Evolutionary conservation across 352 stramenopile genomes (phyloP), one percentile per base, ranked within the genome.

Genomic region (Phytophthora pisi): DNA sequence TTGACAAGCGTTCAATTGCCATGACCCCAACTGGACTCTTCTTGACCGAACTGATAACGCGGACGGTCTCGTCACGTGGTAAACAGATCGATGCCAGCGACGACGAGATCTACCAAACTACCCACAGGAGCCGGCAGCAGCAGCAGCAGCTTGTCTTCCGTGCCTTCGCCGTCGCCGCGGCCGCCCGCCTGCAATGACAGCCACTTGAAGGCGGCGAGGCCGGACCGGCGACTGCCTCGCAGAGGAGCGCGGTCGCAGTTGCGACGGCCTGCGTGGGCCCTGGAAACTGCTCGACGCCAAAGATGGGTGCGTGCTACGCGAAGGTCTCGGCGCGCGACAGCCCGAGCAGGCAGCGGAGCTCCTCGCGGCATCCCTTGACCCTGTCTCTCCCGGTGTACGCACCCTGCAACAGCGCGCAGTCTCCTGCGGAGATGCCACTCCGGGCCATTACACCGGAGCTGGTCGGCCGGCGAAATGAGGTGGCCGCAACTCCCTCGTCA

Each of bases 21-120:
- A 70, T 71, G 63, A 57, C 34, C 36, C 42, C 24, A 40, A 69
- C 54, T 72, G 60, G 51, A 70, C 66, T 77, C 65, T 77, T 77
- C 65, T 74, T 68, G 70, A 72, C 65, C 11, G 52, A 71, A 71
- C 36, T 74, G 65, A 68, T 73, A 68, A 77, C 61, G 65, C 64
- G 53, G 13, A 7, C 3, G 11, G 16, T 56, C 31, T 23, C 34
- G 38, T 18, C 38, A 45, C 57, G 40, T 20, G 49, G 62, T 64
- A 64, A 64, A 61, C 56, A 70, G 38, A 26, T 20, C 20, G 24
- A 16, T 20, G 11, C 18, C 38, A 43, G 15, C 46, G 1, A 15
- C 57, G 36, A 50, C 28, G 24, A 56, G 15, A 34, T 20, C 20
- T 20, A 30, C 26, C 9, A 38, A 38, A 8, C 31, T 13, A 28